phyloP scores from a whole-genome alignment of 768 basidiomycete species.

The Phylloporus scabripes region DNA sequence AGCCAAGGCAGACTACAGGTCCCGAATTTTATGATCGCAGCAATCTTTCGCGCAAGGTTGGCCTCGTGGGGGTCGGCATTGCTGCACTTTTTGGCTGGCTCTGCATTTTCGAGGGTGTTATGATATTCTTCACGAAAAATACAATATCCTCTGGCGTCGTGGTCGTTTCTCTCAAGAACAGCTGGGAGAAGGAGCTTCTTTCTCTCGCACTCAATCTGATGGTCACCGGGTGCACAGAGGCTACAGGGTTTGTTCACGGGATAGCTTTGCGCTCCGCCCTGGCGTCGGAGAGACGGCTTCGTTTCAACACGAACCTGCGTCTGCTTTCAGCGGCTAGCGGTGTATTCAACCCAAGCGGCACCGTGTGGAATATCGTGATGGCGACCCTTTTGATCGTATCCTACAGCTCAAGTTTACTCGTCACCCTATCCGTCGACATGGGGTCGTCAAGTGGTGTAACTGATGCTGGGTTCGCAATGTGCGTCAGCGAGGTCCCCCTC shows the following conservation, averaged over 20 bases:
- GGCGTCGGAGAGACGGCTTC: constrained; percentile 20
- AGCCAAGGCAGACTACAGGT: constrained; percentile 18
- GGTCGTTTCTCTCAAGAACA: constrained; percentile 12
- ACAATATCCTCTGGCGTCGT: constrained; percentile 23
- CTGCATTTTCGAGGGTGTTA: constrained; percentile 22
- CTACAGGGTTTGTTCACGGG: constrained; percentile 26
- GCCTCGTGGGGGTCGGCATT: constrained; percentile 22
- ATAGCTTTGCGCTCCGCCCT: constrained; percentile 26
- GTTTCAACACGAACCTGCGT: constrained; percentile 7
- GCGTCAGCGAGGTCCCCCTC: constrained; percentile 23
- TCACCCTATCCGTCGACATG: constrained; percentile 14
- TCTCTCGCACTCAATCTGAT: constrained; percentile 25
- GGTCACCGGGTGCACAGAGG: constrained; percentile 25
- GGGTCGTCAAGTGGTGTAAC: constrained; percentile 10
- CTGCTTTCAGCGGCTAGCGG: constrained; percentile 21
- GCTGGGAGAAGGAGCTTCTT: constrained; percentile 18
- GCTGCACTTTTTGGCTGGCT: constrained; percentile 17
- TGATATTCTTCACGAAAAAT: constrained; percentile 20
- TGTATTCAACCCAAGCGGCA: constrained; percentile 21
- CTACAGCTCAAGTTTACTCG: constrained; percentile 25
- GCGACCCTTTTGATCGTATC: constrained; percentile 27
- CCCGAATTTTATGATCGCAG: constrained; percentile 28
- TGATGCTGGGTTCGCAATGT: constrained; percentile 6
- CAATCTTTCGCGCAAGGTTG: constrained; percentile 17
- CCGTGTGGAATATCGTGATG: constrained; percentile 19